These are phyloP conservation scores for Tympanopsis confertula DNA, from an alignment of 2,329 filamentous ascomycete species.

Conservation along the genomic window DNA sequence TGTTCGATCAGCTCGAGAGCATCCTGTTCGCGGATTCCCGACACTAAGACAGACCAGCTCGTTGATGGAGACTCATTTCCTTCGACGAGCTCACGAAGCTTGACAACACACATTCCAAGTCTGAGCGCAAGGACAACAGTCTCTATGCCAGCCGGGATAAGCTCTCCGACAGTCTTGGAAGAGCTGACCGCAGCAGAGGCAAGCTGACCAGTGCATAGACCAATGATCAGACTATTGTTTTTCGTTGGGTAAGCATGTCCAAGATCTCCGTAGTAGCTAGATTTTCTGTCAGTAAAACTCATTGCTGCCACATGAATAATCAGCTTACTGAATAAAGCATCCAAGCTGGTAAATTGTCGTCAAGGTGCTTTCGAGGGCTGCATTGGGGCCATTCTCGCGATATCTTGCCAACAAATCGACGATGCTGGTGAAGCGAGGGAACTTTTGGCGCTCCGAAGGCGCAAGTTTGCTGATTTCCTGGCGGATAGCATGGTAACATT, in stretches of 20 bases:
- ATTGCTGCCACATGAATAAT: neutral
- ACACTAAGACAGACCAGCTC: constrained; percentile 7
- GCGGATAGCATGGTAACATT: constrained; percentile 24
- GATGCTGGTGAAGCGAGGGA: constrained; percentile 24
- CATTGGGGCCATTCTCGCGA: constrained; percentile 9
- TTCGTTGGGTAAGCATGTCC: constrained; percentile 22
- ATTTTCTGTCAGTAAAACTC: constrained; percentile 6
- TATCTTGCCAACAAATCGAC: constrained; percentile 21
- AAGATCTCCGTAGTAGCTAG: constrained; percentile 26
- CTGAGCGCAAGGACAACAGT: constrained; percentile 27
- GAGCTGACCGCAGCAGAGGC: constrained; percentile 24
- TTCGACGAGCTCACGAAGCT: constrained; percentile 21
- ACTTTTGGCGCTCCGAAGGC: constrained; percentile 17
- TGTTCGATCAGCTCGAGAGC: constrained; percentile 4
- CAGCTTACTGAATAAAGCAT: constrained; percentile 27
- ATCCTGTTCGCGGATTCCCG: constrained; percentile 6
- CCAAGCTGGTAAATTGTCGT: constrained; percentile 27
- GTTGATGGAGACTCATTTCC: neutral
- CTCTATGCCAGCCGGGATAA: constrained; percentile 25
- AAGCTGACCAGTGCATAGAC: constrained; percentile 27
- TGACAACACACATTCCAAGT: constrained; percentile 24
- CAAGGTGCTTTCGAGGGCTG: constrained; percentile 26
- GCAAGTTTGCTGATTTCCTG: constrained; percentile 20
- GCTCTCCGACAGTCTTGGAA: constrained; percentile 23
- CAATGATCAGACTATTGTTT: constrained; percentile 22